phyloP scores from a whole-genome alignment of 352 stramenopile species.

The Phytophthora megakarya region DNA sequence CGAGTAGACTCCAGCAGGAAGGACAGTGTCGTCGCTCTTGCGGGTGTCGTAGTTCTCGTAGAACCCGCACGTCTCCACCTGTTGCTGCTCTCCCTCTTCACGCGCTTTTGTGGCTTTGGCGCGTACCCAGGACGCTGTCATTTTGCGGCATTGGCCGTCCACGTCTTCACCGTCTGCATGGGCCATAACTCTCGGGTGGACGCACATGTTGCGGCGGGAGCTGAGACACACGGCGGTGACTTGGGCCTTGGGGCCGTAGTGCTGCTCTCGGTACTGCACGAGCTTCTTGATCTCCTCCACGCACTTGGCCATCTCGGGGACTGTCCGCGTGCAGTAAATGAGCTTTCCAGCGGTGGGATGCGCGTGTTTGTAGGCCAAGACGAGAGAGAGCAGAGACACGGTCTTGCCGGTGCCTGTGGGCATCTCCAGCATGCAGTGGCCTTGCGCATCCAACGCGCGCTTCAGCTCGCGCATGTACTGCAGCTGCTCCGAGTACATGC shows the following conservation, averaged over 20 bases:
- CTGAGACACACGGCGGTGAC: slow-evolving; percentile 92
- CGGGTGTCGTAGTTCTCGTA: slow-evolving; percentile 91
- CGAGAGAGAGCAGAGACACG: slow-evolving; percentile 96
- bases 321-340: slow-evolving; percentile 99
- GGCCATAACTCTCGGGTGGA: slow-evolving; percentile 95
- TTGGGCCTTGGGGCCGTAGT: slow-evolving; percentile 59
- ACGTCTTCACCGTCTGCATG: slow-evolving; percentile 97
- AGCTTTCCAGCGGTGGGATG: slow-evolving; percentile 97
- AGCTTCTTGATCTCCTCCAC: slow-evolving; percentile 98
- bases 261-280: slow-evolving; percentile 74
- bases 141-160: slow-evolving; percentile 95
- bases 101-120: slow-evolving; percentile 55
- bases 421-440: slow-evolving; percentile 98
- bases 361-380: slow-evolving; percentile 94
- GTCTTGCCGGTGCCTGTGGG: slow-evolving; percentile 99
- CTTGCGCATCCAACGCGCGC: slow-evolving; percentile 95
- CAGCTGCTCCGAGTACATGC: slow-evolving; percentile 99
- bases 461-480: slow-evolving; percentile 99
- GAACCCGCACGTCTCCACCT: slow-evolving; percentile 86
- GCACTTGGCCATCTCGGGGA: slow-evolving; percentile 99
- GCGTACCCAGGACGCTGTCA: slow-evolving; percentile 98
- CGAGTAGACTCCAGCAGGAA: slow-evolving; percentile 94
- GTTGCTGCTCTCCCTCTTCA: slow-evolving; percentile 7
- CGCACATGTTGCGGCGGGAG: slow-evolving; percentile 98
- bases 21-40: slow-evolving; percentile 92